These are phyloP conservation scores for Tolypocladium inflatum DNA, from an alignment of 2,329 filamentous ascomycete species.

Conservation along the genomic window DNA sequence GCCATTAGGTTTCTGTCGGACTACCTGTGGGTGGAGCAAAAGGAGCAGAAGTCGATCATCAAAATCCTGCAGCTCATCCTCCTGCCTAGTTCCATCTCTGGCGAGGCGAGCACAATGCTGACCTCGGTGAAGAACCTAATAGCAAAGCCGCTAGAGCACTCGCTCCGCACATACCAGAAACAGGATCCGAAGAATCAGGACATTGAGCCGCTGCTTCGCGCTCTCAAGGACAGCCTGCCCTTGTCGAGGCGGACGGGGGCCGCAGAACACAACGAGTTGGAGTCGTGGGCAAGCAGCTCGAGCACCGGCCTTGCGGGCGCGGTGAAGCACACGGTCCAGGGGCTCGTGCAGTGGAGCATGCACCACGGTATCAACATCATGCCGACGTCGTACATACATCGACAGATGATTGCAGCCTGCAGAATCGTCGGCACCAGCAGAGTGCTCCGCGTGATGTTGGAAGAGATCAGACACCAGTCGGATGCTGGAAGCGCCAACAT, in stretches of 20 bases:
- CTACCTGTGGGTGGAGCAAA: constrained; percentile 57
- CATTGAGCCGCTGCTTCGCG: constrained; percentile 58
- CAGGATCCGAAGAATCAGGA: constrained; percentile 59
- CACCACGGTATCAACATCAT: constrained; percentile 44
- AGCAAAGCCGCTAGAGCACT: constrained; percentile 57
- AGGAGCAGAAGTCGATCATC: constrained; percentile 58
- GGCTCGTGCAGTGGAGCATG: constrained; percentile 57
- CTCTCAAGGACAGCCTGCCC: constrained; percentile 50
- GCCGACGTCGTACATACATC: constrained; percentile 62
- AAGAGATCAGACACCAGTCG: constrained; percentile 56
- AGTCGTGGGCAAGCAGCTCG: constrained; percentile 52
- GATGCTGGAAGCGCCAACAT: constrained; percentile 49
- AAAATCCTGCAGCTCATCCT: constrained; percentile 65
- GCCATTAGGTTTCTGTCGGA: constrained; percentile 63
- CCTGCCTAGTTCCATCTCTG: constrained; percentile 59
- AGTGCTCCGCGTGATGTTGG: constrained; percentile 52
- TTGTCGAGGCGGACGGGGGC: constrained; percentile 52
- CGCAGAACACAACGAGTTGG: constrained; percentile 56
- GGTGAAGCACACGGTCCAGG: constrained; percentile 51
- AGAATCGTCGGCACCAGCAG: constrained; percentile 52
- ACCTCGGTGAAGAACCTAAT: constrained; percentile 62
- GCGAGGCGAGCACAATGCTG: constrained; percentile 63
- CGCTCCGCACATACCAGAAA: constrained; percentile 56
- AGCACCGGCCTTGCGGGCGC: constrained; percentile 47
- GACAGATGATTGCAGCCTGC: constrained; percentile 53